Evolutionary conservation across 768 basidiomycete species (phyloP), one percentile per base, ranked within the genome.

Genomic region (Dioszegia hungarica): DNA sequence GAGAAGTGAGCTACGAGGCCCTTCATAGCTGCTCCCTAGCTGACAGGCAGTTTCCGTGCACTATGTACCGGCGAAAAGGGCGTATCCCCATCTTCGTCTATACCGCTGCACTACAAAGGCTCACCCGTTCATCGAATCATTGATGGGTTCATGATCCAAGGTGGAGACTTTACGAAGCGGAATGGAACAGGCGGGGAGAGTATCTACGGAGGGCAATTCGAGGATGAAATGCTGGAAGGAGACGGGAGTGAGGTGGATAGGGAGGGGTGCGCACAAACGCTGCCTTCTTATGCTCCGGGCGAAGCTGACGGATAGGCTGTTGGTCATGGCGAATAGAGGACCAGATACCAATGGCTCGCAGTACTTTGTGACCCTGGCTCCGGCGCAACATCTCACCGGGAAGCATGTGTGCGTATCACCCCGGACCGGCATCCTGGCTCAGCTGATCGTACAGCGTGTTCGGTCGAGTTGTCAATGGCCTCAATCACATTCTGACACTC

Each of bases 31-130:
- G 90, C 72, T n/a, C n/a, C 85, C 20, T 20, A 17, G 24, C 36
- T 37, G 34, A 37, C 20, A 10, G 72, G 67, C 74, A 93, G 90
- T 77, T 93, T 93, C 74, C 83, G 90, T 40, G 83, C 85, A 2
- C 78, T 94, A 50, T 90, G 88, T 72, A 93, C 90, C 0, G 91
- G 91, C 9, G 88, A 90, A 74, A 85, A 83, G 67, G 91, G 90
- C 4, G n/a, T n/a, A n/a, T 64, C 86, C 6, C 89, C 88, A 0
- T 73, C 80, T 0, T 71, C 79, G 20, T 81, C 83, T n/a, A 75
- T 83, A 10, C 86, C 88, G 5, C 79, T 93, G 4, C 87, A 86
- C 77, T 92, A 90, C 82, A 90, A 89, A 77, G 84, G 84, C 66
- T 82, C 81, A 62, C 83, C 84, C 38, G 80, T 90, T 12, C 90